A percentile compares a stretch with the other conserved stretches of the same genome.
These are phyloP conservation scores for Aspergillus costaricaensis DNA, from an alignment of 2,329 filamentous ascomycete species.

Conservation along the genomic window DNA sequence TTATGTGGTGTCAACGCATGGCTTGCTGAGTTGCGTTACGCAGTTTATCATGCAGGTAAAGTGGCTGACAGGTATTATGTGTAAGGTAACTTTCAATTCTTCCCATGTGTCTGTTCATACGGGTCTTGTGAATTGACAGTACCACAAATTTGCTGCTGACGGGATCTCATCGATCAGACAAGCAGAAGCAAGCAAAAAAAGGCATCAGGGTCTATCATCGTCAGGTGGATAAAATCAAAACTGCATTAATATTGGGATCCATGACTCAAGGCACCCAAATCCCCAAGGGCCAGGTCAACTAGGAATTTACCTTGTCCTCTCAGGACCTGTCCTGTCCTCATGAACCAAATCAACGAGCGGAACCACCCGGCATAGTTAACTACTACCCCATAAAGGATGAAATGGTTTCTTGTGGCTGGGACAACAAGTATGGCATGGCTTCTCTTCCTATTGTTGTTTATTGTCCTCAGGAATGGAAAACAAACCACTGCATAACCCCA, in stretches of 20 bases:
- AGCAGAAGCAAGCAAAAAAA: too few species aligned
- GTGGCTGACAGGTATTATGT: not conserved
- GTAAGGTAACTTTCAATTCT: not conserved
- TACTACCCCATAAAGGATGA: not conserved
- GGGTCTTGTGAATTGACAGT: not conserved
- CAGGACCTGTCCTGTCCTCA: too few species aligned
- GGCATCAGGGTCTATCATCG: too few species aligned
- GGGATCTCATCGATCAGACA: too few species aligned
- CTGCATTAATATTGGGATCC: too few species aligned
- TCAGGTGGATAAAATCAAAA: too few species aligned
- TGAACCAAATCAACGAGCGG: too few species aligned
- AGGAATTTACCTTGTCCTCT: too few species aligned
- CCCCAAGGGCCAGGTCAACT: too few species aligned
- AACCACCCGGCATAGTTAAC: not conserved
- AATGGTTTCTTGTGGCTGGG: not conserved
- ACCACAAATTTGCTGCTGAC: not conserved
- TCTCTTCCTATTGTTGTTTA: not conserved
- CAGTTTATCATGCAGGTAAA: not conserved
- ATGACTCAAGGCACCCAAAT: too few species aligned
- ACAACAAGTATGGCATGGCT: not conserved
- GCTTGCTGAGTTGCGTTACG: not conserved
- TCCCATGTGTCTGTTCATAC: not conserved
- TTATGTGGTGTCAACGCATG: slow-evolving; percentile 1
- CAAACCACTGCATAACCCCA: not conserved
- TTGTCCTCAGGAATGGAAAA: not conserved